A percentile compares a stretch with the other conserved stretches of the same genome.
phyloP scores from a whole-genome alignment of 2,329 filamentous ascomycete genomes.

The Neonectria sp. region DNA sequence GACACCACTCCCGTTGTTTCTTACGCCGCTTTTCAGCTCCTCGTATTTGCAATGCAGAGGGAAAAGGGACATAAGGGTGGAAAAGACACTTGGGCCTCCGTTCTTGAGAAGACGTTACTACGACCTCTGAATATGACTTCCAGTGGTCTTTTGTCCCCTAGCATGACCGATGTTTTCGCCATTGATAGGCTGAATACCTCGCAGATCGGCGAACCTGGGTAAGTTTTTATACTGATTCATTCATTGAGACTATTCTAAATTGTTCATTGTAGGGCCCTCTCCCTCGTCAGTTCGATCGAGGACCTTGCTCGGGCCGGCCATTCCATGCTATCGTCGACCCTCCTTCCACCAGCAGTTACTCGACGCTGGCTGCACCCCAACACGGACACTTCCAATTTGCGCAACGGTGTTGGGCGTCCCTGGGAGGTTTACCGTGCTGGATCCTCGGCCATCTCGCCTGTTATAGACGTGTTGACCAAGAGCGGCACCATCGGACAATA shows the following conservation, averaged over 20 bases:
- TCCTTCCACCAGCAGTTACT: slow-evolving; percentile 41
- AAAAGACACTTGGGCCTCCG: not conserved
- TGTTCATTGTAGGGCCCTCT: slow-evolving; percentile 25
- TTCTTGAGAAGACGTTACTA: slow-evolving; percentile 17
- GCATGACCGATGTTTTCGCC: slow-evolving; percentile 17
- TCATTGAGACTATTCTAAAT: fast-evolving
- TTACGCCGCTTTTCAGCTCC: slow-evolving; percentile 40
- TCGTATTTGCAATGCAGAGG: slow-evolving; percentile 38
- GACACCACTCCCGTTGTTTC: slow-evolving; percentile 41
- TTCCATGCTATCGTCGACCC: slow-evolving; percentile 38
- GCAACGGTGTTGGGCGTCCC: slow-evolving; percentile 52
- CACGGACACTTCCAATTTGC: slow-evolving; percentile 51
- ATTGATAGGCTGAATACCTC: slow-evolving; percentile 29
- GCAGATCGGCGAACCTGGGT: slow-evolving; percentile 36
- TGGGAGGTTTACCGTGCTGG: slow-evolving; percentile 53
- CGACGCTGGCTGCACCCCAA: slow-evolving; percentile 52
- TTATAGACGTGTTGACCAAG: slow-evolving; percentile 49
- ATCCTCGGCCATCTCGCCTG: slow-evolving; percentile 35
- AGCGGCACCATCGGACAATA: slow-evolving; percentile 48
- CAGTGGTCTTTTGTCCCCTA: slow-evolving; percentile 20
- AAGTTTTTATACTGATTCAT: fast-evolving
- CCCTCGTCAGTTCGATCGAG: slow-evolving; percentile 36
- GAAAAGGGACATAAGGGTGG: not conserved
- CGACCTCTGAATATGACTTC: slow-evolving; percentile 31
- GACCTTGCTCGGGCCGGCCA: slow-evolving; percentile 40